Base-by-base conservation (phyloP, 345 rosid genomes). In the Euphorbia lathyris region DNA sequence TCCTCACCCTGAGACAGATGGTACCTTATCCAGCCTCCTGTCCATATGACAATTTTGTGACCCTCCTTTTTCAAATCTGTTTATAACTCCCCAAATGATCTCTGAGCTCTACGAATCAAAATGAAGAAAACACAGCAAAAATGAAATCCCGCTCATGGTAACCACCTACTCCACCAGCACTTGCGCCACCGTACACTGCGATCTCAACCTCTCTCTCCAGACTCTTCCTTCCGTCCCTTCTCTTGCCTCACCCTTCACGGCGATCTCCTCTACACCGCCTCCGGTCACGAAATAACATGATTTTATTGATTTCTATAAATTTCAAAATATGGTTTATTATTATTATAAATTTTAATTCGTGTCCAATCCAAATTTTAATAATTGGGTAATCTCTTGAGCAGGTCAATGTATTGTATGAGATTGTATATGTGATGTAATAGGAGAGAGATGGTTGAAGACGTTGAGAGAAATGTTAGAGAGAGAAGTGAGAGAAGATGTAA, bases 151-250 rank as follows among this genome's bases (percentile, higher is more conserved):
- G 50, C 9, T 78, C 90, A 68, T 81, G 87, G 83, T 85, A 0
- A 52, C 84, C 47, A 69, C 65, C 67, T 57, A 71, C 79, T 48
- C 63, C 75, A 16, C 77, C 74, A n/a, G 71, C 63, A 47, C 72
- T 51, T 29, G 42, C 72, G 2, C 77, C 51, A 50, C 83, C 40
- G 19, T 69, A n/a, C 29, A 40, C 56, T 14, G 26, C 32, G 1
- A 48, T 63, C 68, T 51, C 77, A 83, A 80, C 63, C 91, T 86
- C 34, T 89, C 97, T 65, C 88, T 93, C 71, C 97, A 85, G 38
- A 90, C 96, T 1, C 85, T 88, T 0, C 96, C 98, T 3, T 90
- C 96, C 9, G 79, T 87, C 58, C 90, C 93, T 47, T 90, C 91
- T 61, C 91, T 55, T 84, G 85, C 85, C 84, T 89, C 57, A 84